phyloP scores from a whole-genome alignment of 2,329 filamentous ascomycete species.

The Biscogniauxia sp. region DNA sequence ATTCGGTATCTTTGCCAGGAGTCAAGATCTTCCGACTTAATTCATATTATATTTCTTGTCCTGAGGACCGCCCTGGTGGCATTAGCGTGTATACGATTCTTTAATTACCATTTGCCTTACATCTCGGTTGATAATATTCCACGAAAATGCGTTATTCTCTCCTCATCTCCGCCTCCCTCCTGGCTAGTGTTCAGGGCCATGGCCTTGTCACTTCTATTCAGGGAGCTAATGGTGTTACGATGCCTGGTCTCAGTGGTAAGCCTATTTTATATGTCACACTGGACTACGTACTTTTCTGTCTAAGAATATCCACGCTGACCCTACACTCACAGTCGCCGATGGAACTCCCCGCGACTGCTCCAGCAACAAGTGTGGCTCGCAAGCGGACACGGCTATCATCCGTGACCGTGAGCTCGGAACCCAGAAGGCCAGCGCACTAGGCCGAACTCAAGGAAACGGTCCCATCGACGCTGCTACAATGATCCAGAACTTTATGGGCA shows the following conservation, averaged over 20 bases:
- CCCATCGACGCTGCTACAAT: conserved; percentile 56
- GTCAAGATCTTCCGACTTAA: conserved; percentile 12
- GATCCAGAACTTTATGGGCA: conserved; percentile 60
- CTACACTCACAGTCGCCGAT: conserved; percentile 47
- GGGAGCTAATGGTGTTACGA: conserved; percentile 32
- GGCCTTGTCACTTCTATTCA: conserved; percentile 32
- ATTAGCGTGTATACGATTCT: conserved; percentile 8
- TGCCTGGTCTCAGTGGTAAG: conserved; percentile 32
- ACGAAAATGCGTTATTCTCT: conserved; percentile 31
- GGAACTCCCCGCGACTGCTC: conserved; percentile 68
- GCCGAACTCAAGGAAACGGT: conserved; percentile 59
- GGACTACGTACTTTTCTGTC: not conserved
- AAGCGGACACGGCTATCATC: conserved; percentile 70
- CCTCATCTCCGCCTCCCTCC: conserved; percentile 24
- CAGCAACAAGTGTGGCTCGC: conserved; percentile 59
- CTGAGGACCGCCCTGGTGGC: conserved; percentile 30
- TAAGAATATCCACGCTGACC: not conserved
- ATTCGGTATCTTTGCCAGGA: conserved; percentile 12
- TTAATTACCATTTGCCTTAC: conserved; percentile 4
- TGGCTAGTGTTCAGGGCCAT: conserved; percentile 28
- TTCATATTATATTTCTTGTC: conserved; percentile 11
- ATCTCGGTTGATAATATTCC: conserved; percentile 1
- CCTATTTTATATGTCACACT: not conserved
- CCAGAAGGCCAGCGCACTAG: conserved; percentile 57
- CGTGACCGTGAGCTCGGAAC: conserved; percentile 56